Base-by-base conservation (phyloP, 306 rosid genomes). In the Prosopis cineraria region DNA sequence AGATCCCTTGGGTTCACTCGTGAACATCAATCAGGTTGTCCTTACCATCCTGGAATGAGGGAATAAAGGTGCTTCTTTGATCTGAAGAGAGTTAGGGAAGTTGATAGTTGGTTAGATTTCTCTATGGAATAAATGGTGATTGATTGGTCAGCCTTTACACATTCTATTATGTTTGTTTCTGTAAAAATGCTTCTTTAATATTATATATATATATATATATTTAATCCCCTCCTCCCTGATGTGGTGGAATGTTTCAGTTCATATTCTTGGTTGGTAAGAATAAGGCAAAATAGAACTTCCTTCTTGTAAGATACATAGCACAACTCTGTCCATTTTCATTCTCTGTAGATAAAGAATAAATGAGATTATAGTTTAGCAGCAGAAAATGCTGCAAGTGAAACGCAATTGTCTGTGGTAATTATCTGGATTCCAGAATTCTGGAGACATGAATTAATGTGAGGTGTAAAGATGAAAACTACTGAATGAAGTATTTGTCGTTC, bases 311-410 rank as follows among this genome's bases (percentile, higher is more conserved):
- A 34, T 65, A 36, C 70, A 65, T 11, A 19, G 40, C 16, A 19
- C 30, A 55, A 10, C 6, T 22, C 4, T 56, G 36, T 17, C 70
- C 70, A n/a, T n/a, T 65, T 20, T 36, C 30, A 37, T 37, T 44
- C 25, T 16, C 34, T 70, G 40, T 44, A 25, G 60, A 47, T 17
- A 70, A 31, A 70, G 43, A 58, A 58, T 58, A 60, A 20, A 44
- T 68, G 58, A 27, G 84, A 55, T 31, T 43, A 27, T 48, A 48
- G 74, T 75, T 69, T 62, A 69, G 47, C 64, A 17, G 70, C 52
- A 69, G 74, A 78, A 59, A 50, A 39, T 78, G 70, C 40, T 50
- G 31, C 65, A 17, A 55, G 22, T 55, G 71, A 50, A 79, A 73
- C 40, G 58, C 30, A 58, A 20, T 52, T n/a, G 6, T 30, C 73